phyloP scores from a whole-genome alignment of 2,329 filamentous ascomycete species.

The Diaporthe australafricana region DNA sequence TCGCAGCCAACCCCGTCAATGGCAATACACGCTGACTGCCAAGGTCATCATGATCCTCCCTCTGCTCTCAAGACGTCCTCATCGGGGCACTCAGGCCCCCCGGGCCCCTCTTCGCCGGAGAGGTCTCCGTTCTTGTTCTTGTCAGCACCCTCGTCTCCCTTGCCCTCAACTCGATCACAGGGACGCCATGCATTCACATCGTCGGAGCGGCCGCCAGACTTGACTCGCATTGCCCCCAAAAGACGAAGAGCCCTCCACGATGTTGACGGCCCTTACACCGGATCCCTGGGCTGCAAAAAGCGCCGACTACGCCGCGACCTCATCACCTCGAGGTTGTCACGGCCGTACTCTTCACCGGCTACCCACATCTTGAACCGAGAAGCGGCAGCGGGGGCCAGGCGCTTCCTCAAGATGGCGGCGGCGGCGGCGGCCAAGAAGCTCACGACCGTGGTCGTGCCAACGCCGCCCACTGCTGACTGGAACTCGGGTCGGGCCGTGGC shows the following conservation, averaged over 20 bases:
- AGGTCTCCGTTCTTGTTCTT: not conserved
- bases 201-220: not conserved
- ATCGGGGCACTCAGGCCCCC: not conserved
- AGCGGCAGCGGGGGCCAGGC: slow-evolving; percentile 57
- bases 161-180: not conserved
- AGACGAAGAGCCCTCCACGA: slow-evolving; percentile 65
- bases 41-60: not conserved
- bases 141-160: not conserved
- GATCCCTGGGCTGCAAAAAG: slow-evolving; percentile 70
- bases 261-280: slow-evolving; percentile 68
- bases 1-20: not conserved
- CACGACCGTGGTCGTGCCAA: slow-evolving; percentile 30
- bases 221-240: slow-evolving; percentile 49
- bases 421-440: slow-evolving; percentile 50
- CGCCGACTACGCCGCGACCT: slow-evolving; percentile 71
- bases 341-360: slow-evolving; percentile 75
- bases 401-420: slow-evolving; percentile 61
- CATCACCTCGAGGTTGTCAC: slow-evolving; percentile 77
- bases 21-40: slow-evolving; percentile 26
- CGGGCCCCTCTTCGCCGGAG: not conserved
- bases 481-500: not conserved
- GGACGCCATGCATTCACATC: not conserved
- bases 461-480: slow-evolving; percentile 32
- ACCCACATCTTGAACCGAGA: slow-evolving; percentile 77
- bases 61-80: slow-evolving; percentile 8